Conservation (phyloP, 1,139 yeast genomes). For the Protomyces gravidus region DNA sequence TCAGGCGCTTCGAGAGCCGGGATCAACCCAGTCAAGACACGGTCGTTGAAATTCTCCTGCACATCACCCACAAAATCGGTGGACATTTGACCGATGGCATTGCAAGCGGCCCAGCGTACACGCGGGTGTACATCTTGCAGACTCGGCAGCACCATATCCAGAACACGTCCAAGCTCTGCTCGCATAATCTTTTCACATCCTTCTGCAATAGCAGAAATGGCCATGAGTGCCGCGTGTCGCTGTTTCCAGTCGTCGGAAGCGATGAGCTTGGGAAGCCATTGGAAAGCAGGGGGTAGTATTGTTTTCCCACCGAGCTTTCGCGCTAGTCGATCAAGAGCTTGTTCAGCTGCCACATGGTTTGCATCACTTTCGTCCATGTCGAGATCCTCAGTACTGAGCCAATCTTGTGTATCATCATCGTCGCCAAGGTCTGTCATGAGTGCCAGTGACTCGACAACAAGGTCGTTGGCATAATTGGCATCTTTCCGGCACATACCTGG, state of each 20-base stretch:
- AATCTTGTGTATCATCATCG: slow-evolving; percentile 59
- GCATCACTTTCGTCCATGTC: slow-evolving; percentile 70
- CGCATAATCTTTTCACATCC: slow-evolving; percentile 90
- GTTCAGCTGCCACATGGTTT: slow-evolving; percentile 84
- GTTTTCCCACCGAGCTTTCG: slow-evolving; percentile 77
- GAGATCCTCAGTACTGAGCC: slow-evolving; percentile 78
- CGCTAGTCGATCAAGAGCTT: slow-evolving; percentile 83
- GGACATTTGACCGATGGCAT: slow-evolving; percentile 95
- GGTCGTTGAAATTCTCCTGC: slow-evolving; percentile 72
- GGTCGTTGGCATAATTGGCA: slow-evolving; percentile 62
- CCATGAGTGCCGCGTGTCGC: slow-evolving; percentile 96
- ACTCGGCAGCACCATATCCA: slow-evolving; percentile 79
- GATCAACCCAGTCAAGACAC: slow-evolving; percentile 81
- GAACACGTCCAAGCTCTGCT: slow-evolving; percentile 70
- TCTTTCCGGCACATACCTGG: slow-evolving; percentile 92
- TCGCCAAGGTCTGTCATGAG: slow-evolving; percentile 94
- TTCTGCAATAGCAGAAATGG: slow-evolving; percentile 92
- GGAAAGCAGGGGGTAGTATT: slow-evolving; percentile 80
- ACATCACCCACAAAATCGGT: slow-evolving; percentile 90
- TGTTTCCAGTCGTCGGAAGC: slow-evolving; percentile 80
- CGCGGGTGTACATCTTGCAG: slow-evolving; percentile 81
- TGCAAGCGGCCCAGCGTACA: slow-evolving; percentile 96
- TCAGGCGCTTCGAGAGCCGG: slow-evolving; percentile 46
- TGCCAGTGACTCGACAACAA: slow-evolving; percentile 69
- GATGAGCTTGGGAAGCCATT: slow-evolving; percentile 77